Conservation (phyloP, 257 asterid species). For the Solanum sitiens region DNA sequence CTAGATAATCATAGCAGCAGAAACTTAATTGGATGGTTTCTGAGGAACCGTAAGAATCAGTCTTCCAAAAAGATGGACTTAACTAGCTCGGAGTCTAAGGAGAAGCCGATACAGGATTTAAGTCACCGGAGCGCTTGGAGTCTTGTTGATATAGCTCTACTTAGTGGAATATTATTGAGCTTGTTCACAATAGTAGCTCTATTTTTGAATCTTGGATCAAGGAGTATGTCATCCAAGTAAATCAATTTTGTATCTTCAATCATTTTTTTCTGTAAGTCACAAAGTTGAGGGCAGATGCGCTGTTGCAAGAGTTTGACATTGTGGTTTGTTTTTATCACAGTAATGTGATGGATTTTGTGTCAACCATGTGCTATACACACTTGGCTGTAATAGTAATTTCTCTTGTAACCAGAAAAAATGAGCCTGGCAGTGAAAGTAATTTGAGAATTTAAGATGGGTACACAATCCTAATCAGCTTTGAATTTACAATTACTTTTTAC, state of each 20-base stretch:
- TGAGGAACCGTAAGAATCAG: slow-evolving; percentile 44
- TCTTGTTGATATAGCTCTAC: slow-evolving; percentile 45
- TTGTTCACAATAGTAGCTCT: slow-evolving; percentile 40
- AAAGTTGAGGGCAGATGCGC: neutral
- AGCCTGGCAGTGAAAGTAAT: neutral
- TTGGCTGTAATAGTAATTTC: neutral
- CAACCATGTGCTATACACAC: neutral
- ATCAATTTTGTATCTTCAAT: neutral
- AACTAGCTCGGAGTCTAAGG: slow-evolving; percentile 12
- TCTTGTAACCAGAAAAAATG: neutral
- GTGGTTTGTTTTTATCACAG: neutral
- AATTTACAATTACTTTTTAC: too few relatives aligned
- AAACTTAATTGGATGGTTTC: slow-evolving; percentile 39
- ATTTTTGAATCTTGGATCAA: slow-evolving; percentile 28
- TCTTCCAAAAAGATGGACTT: slow-evolving; percentile 18
- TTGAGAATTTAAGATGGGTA: too few relatives aligned
- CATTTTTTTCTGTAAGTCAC: neutral
- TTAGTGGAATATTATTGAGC: slow-evolving; percentile 49
- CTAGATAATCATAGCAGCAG: slow-evolving; percentile 18
- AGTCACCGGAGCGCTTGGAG: slow-evolving; percentile 23
- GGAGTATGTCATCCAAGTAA: slow-evolving; percentile 4
- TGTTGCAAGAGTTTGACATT: neutral
- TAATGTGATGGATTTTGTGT: neutral
- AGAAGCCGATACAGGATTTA: slow-evolving; percentile 12
- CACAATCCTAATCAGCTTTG: too few relatives aligned